phyloP scores from a whole-genome alignment of 2,329 filamentous ascomycete genomes.

The Rutstroemia sp. region DNA sequence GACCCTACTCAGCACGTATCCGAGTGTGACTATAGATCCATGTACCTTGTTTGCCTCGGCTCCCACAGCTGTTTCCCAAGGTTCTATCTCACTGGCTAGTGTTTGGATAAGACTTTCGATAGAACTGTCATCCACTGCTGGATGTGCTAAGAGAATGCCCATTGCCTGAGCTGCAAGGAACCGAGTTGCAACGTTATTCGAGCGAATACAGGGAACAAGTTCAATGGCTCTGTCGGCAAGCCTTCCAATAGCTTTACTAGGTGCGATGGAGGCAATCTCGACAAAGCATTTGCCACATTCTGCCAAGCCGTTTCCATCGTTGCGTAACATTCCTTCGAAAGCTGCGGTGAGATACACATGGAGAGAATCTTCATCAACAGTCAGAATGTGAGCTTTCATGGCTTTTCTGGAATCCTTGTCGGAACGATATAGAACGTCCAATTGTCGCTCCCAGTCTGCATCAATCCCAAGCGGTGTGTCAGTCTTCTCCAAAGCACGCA shows the following conservation, averaged over 20 bases:
- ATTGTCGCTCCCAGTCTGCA: conserved; percentile 75
- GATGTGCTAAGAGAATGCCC: conserved; percentile 70
- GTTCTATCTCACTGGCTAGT: conserved; percentile 39
- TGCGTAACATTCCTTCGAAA: conserved; percentile 48
- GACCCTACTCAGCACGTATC: conserved; percentile 49
- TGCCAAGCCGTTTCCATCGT: conserved; percentile 33
- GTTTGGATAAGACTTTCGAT: conserved; percentile 37
- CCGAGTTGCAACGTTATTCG: conserved; percentile 65
- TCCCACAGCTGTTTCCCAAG: conserved; percentile 50
- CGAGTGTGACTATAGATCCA: conserved; percentile 51
- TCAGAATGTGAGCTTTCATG: conserved; percentile 47
- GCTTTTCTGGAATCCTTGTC: conserved; percentile 57
- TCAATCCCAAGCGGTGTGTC: conserved; percentile 43
- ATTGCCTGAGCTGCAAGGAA: conserved; percentile 60
- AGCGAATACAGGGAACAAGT: conserved; percentile 55
- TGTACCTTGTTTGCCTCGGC: conserved; percentile 51
- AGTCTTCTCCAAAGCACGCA: conserved; percentile 39
- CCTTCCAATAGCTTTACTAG: conserved; percentile 43
- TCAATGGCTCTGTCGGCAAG: conserved; percentile 43
- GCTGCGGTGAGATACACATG: conserved; percentile 44
- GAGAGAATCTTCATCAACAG: conserved; percentile 34
- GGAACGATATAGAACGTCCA: conserved; percentile 65
- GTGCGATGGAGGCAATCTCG: conserved; percentile 43
- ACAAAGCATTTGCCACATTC: conserved; percentile 46
- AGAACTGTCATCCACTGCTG: conserved; percentile 34